These are phyloP conservation scores for Colletotrichum euphorbiae DNA, from an alignment of 2,329 filamentous ascomycete genomes.

Conservation along the genomic window DNA sequence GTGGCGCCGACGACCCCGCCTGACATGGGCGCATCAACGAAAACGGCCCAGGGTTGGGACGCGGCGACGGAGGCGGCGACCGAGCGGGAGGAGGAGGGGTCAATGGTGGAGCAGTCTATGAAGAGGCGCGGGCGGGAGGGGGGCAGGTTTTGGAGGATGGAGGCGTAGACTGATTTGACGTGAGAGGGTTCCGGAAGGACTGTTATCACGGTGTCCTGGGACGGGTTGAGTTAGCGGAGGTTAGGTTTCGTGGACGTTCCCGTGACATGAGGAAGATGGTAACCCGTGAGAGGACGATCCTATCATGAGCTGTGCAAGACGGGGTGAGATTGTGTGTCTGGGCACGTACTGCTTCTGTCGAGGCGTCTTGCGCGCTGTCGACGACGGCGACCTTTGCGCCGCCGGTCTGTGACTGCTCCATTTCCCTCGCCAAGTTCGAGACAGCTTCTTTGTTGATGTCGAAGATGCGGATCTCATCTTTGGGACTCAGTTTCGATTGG, in stretches of 20 bases:
- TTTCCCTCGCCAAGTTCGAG: conserved; percentile 60
- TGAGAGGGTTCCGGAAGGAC: conserved; percentile 91
- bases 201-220: conserved; percentile 85
- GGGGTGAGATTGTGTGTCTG: neutral
- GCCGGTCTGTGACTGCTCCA: conserved; percentile 53
- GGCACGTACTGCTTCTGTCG: conserved; percentile 64
- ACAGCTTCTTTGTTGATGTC: conserved; percentile 66
- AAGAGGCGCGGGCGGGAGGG: conserved; percentile 75
- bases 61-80: conserved; percentile 77
- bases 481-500: conserved; percentile 64
- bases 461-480: conserved; percentile 64
- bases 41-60: conserved; percentile 67
- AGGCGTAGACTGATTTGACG: conserved; percentile 83
- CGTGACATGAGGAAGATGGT: too few species aligned
- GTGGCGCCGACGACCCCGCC: conserved; percentile 92
- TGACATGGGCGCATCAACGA: conserved; percentile 97
- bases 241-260: too few species aligned
- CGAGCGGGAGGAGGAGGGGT: conserved; percentile 83
- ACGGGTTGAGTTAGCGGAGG: conserved; percentile 16
- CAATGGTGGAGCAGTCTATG: conserved; percentile 97
- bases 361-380: conserved; percentile 59
- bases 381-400: conserved; percentile 62
- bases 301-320: neutral
- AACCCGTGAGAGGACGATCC: too few species aligned
- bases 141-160: conserved; percentile 73